phyloP scores from a whole-genome alignment of 1,284 basidiomycete genomes.

The Apiotrichum brassicae region DNA sequence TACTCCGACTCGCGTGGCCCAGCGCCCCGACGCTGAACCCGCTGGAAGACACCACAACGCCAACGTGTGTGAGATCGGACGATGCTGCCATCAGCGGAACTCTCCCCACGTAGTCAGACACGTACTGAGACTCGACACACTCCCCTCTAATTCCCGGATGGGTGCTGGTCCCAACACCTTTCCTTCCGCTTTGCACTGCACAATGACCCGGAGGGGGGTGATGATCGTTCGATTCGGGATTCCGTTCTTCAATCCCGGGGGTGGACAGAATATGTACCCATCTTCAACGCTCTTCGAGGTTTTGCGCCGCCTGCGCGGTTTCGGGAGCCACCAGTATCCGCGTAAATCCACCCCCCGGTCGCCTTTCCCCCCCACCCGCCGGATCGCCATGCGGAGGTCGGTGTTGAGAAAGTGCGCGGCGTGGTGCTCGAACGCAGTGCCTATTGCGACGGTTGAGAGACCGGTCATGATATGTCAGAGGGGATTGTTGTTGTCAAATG shows the following conservation, averaged over 20 bases:
- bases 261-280: neutral
- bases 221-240: constrained; percentile 1
- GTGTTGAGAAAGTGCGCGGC: constrained; percentile 58
- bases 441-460: neutral
- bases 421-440: constrained; percentile 62
- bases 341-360: constrained; percentile 84
- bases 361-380: constrained; percentile 63
- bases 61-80: constrained; percentile 52
- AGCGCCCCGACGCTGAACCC: constrained; percentile 64
- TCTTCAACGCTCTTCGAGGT: neutral
- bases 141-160: constrained; percentile 82
- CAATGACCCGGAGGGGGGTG: constrained; percentile 63
- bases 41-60: constrained; percentile 67
- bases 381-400: constrained; percentile 69
- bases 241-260: neutral
- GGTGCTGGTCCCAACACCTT: constrained; percentile 69
- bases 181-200: constrained; percentile 84
- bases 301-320: neutral
- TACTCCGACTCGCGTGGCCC: constrained; percentile 60
- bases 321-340: constrained; percentile 86
- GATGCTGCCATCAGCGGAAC: neutral
- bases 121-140: constrained; percentile 49
- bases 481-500: too few species aligned
- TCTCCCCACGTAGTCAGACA: neutral
- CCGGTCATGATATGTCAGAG: too few species aligned